Evolutionary conservation across 305 asterid species (phyloP).

Genomic region (Lippia alba): DNA sequence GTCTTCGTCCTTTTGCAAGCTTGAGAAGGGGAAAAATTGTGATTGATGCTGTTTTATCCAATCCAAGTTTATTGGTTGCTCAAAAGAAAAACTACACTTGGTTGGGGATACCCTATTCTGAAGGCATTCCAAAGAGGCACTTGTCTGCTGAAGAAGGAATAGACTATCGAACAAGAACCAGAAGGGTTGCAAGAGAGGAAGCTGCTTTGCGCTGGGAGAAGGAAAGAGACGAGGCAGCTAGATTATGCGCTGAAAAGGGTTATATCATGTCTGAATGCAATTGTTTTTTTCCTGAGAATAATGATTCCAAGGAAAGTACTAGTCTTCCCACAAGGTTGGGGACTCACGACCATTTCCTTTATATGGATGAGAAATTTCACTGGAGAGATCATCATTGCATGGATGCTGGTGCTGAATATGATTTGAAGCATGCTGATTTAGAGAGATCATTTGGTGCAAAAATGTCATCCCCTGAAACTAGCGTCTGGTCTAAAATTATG

Average conservation of each 20-base stretch:
- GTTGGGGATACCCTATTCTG: slow-evolving; percentile 91
- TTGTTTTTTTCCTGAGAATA: slow-evolving; percentile 55
- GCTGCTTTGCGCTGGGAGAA: slow-evolving; percentile 68
- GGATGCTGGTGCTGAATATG: slow-evolving; percentile 98
- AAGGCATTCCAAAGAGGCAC: slow-evolving; percentile 66
- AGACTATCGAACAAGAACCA: slow-evolving; percentile 82
- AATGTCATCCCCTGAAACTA: slow-evolving; percentile 54
- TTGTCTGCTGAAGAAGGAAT: slow-evolving; percentile 91
- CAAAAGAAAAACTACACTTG: slow-evolving; percentile 89
- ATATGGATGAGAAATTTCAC: slow-evolving; percentile 76
- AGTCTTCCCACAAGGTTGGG: slow-evolving; percentile 56
- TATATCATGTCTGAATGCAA: slow-evolving; percentile 64
- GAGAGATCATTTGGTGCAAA: slow-evolving; percentile 94
- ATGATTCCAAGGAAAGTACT: slow-evolving; percentile 53
- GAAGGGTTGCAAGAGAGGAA: slow-evolving; percentile 91
- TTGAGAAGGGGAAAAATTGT: slow-evolving; percentile 91
- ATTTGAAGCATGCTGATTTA: slow-evolving; percentile 92
- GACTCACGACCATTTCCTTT: slow-evolving; percentile 62
- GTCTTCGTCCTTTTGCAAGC: slow-evolving; percentile 91
- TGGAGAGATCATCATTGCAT: slow-evolving; percentile 98
- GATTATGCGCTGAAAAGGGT: slow-evolving; percentile 78
- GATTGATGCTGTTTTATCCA: slow-evolving; percentile 80
- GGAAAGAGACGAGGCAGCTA: slow-evolving; percentile 86
- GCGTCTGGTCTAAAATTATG: slow-evolving; percentile 73
- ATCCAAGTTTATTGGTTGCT: slow-evolving; percentile 79